Conservation (phyloP, 2,329 filamentous ascomycete species). For the Fusarium miscanthi region DNA sequence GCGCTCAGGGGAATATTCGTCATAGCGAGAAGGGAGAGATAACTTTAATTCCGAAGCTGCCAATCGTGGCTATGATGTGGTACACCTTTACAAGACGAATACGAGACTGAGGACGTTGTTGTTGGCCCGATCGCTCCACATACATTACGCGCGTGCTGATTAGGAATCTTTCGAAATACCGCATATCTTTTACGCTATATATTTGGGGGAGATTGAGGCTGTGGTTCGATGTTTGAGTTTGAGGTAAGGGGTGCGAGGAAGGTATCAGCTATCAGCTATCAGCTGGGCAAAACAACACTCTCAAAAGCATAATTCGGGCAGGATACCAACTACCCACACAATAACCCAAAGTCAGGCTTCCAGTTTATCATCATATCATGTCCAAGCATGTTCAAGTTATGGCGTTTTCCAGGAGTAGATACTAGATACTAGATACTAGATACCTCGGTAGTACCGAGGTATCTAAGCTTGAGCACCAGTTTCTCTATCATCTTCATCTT, state of each 20-base stretch:
- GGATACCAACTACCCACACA: neutral
- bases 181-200: neutral
- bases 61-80: neutral
- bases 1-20: neutral
- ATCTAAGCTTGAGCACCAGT: neutral
- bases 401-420: neutral
- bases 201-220: neutral
- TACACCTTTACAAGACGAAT: neutral
- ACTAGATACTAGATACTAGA: no score
- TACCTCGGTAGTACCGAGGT: neutral
- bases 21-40: neutral
- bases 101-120: neutral
- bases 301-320: neutral
- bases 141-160: neutral
- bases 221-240: neutral
- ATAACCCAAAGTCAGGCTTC: no score
- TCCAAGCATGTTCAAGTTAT: accelerated
- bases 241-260: neutral
- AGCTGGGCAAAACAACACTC: neutral
- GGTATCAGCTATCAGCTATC: neutral
- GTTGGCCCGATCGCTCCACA: neutral
- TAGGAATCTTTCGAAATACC: neutral
- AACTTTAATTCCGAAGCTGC: neutral
- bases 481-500: neutral
- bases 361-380: neutral